Percentiles rank a stretch among this genome's conserved stretches.
phyloP scores from a whole-genome alignment of 2,329 filamentous ascomycete genomes.

The Neopestalotiopsis sp. region DNA sequence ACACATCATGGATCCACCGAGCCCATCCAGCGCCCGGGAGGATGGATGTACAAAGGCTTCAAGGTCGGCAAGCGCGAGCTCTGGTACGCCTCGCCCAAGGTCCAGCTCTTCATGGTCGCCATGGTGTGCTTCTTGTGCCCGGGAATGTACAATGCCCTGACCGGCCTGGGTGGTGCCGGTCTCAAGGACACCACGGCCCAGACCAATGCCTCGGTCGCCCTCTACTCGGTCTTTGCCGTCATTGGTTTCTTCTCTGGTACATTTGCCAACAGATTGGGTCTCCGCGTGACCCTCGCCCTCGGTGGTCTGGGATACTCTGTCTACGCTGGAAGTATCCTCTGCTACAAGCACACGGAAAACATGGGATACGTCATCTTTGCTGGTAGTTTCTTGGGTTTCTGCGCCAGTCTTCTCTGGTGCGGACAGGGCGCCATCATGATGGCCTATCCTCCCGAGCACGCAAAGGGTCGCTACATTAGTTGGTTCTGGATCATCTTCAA shows the following conservation, averaged over 20 bases:
- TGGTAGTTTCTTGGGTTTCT: slow-evolving; percentile 77
- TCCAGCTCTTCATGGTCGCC: slow-evolving; percentile 74
- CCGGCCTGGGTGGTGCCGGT: slow-evolving; percentile 69
- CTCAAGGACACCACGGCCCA: slow-evolving; percentile 57
- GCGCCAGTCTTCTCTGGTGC: slow-evolving; percentile 81
- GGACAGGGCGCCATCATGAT: slow-evolving; percentile 89
- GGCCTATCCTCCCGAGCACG: slow-evolving; percentile 80
- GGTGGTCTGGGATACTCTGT: slow-evolving; percentile 80
- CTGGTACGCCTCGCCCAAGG: slow-evolving; percentile 76
- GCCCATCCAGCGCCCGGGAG: slow-evolving; percentile 43
- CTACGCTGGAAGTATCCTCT: slow-evolving; percentile 73
- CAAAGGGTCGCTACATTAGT: slow-evolving; percentile 88
- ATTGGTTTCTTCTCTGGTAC: slow-evolving; percentile 76
- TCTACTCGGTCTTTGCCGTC: slow-evolving; percentile 58
- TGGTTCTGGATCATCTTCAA: slow-evolving; percentile 98
- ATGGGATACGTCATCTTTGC: slow-evolving; percentile 77
- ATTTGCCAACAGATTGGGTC: slow-evolving; percentile 77
- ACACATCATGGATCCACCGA: slow-evolving; percentile 23
- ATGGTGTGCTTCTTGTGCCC: slow-evolving; percentile 75
- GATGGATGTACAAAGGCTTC: slow-evolving; percentile 73
- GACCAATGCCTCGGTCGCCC: slow-evolving; percentile 63
- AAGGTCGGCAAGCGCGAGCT: slow-evolving; percentile 58
- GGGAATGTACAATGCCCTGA: slow-evolving; percentile 74
- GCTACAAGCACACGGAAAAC: slow-evolving; percentile 71
- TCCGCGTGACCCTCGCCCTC: slow-evolving; percentile 70